Base-by-base conservation (phyloP, 164 flowering plant species). In the Tetracentron sinense region DNA sequence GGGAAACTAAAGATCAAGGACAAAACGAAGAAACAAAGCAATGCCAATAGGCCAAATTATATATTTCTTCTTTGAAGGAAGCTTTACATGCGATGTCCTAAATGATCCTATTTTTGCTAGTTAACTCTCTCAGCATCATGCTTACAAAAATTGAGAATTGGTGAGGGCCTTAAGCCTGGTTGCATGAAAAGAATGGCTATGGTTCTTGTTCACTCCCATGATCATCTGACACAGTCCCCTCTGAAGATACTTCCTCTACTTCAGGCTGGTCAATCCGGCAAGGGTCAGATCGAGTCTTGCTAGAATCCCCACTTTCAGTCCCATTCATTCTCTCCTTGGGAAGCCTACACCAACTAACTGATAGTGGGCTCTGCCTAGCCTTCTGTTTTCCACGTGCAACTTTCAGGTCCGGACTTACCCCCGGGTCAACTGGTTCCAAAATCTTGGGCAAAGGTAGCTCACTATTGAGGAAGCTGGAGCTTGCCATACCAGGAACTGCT, bases 151-250 rank as follows among this genome's bases (percentile, higher is more conserved):
- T 77, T 75, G 60, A 67, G 64, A 68, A 60, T 61, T 22, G 50
- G 64, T 44, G 26, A 54, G 8, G 52, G 65, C 68, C 65, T 38
- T 59, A 56, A 54, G 64, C 46, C 46, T 30, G 65, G 31, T 16
- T 54, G 30, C 67, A 52, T 38, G 17, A 52, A 64, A 78, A 61
- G 29, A 73, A 69, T 59, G 62, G 21, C 66, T 66, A 74, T 51
- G 66, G 23, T 69, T 79, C 79, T 29, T 67, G 59, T 35, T 68
- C 77, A 64, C 73, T 68, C 58, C 30, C 38, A 51, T 69, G 84
- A 73, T 78, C 72, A 77, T 85, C 87, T 7, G 88, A 83, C 23
- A 83, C 76, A 8, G 88, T 85, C 59, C 80, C 89, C 64, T 86
- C 88, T 2, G 91, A 86, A 30, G 86, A 82, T 48, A 75, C 49